Conservation (phyloP, 192 early-diverging fungal species). For the Coemansia sp. region DNA sequence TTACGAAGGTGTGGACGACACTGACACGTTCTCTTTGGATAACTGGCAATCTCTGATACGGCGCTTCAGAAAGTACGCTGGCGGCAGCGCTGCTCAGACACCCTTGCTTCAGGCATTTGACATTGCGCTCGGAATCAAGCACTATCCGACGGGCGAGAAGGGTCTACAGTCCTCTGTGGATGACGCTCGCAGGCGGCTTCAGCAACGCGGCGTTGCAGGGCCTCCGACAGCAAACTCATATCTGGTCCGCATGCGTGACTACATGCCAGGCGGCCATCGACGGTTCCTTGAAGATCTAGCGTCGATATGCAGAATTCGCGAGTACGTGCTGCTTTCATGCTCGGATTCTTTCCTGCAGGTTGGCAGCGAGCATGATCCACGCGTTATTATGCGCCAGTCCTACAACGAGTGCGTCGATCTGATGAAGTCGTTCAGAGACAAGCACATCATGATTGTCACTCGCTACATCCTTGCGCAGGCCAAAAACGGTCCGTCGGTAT, state of each 20-base stretch:
- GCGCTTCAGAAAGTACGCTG: conserved; percentile 76
- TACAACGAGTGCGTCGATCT: conserved; percentile 82
- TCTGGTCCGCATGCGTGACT: conserved; percentile 86
- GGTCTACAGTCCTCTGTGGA: conserved; percentile 32
- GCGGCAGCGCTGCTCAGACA: conserved; percentile 92
- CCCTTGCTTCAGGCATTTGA: conserved; percentile 91
- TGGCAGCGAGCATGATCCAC: conserved; percentile 20
- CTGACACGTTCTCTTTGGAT: conserved; percentile 50
- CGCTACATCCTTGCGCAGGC: conserved; percentile 88
- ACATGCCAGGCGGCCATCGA: conserved; percentile 88
- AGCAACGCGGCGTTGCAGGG: conserved; percentile 30
- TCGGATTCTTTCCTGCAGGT: conserved; percentile 32
- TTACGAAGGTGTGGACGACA: conserved; percentile 85
- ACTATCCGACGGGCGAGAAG: conserved; percentile 70
- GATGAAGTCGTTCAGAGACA: conserved; percentile 85
- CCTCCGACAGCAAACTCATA: conserved; percentile 64
- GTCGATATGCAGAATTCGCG: conserved; percentile 65
- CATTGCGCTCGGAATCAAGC: conserved; percentile 83
- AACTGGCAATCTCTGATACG: conserved; percentile 56
- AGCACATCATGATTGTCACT: conserved; percentile 89
- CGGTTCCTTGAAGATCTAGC: conserved; percentile 78
- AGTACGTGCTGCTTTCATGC: conserved; percentile 59
- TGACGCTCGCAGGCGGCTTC: conserved; percentile 34
- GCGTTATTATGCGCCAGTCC: conserved; percentile 55
- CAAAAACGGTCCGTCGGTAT: conserved; percentile 66